Percentiles rank a stretch among this genome's conserved stretches.
These are phyloP conservation scores for Dioszegia hungarica DNA, from an alignment of 768 basidiomycete species.

Conservation along the genomic window DNA sequence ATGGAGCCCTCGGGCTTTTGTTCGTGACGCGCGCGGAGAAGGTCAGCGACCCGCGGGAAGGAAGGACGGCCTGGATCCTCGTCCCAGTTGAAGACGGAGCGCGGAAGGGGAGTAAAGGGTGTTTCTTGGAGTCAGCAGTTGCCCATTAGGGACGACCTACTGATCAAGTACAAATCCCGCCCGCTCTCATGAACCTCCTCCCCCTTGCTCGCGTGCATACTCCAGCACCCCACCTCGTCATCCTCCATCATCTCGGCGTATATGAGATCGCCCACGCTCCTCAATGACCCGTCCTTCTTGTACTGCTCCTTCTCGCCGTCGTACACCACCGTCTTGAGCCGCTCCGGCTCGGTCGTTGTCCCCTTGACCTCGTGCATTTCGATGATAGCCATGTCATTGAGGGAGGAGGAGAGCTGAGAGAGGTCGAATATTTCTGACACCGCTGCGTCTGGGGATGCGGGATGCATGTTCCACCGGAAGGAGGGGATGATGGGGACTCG, in stretches of 20 bases:
- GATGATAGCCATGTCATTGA: slow-evolving; percentile 12
- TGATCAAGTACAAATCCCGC: neutral
- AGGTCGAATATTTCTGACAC: slow-evolving; percentile 17
- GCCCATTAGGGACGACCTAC: neutral
- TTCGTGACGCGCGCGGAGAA: slow-evolving; percentile 1
- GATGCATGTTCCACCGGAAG: slow-evolving; percentile 1
- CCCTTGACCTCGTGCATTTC: slow-evolving; percentile 18
- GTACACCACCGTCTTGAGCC: slow-evolving; percentile 7
- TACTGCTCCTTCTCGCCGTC: slow-evolving; percentile 12
- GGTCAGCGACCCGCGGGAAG: neutral
- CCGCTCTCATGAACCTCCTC: slow-evolving; percentile 1
- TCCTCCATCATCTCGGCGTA: slow-evolving; percentile 1
- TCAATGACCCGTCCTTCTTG: neutral
- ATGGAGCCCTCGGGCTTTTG: neutral
- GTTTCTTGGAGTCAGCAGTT: slow-evolving; percentile 8
- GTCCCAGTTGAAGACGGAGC: slow-evolving; percentile 5
- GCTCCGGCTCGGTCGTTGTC: slow-evolving; percentile 1
- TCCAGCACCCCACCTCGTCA: slow-evolving; percentile 17
- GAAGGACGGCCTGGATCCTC: slow-evolving; percentile 9
- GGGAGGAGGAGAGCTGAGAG: slow-evolving; percentile 4
- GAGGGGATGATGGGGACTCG: slow-evolving; percentile 18
- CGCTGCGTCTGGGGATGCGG: neutral
- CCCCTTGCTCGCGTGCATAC: slow-evolving; percentile 1
- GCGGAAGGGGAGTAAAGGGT: slow-evolving; percentile 10
- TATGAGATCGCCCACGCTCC: slow-evolving; percentile 3